phyloP scores from a whole-genome alignment of 202 grass and related monocot species.

The Panicum virgatum region DNA sequence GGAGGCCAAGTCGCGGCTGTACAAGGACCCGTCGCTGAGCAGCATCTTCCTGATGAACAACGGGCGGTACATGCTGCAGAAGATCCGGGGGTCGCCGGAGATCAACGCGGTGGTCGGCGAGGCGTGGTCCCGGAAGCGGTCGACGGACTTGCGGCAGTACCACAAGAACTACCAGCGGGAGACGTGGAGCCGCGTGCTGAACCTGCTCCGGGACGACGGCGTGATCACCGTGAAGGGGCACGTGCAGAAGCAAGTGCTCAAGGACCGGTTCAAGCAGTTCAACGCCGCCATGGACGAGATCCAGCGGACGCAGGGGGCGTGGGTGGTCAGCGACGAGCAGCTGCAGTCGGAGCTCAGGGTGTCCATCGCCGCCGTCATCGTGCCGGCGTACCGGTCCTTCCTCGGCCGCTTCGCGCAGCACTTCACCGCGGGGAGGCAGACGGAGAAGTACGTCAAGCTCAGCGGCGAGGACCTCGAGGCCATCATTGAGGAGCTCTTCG shows the following conservation, averaged over 20 bases:
- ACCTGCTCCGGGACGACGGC: slow-evolving; percentile 63
- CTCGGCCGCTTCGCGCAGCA: slow-evolving; percentile 62
- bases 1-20: slow-evolving; percentile 65
- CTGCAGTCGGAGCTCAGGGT: slow-evolving; percentile 92
- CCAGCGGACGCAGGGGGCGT: slow-evolving; percentile 69
- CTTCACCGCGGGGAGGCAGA: slow-evolving; percentile 60
- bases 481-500: slow-evolving; percentile 86
- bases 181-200: slow-evolving; percentile 77
- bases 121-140: slow-evolving; percentile 69
- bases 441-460: slow-evolving; percentile 87
- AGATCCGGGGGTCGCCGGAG: slow-evolving; percentile 81
- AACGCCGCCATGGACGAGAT: slow-evolving; percentile 87
- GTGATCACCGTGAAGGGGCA: slow-evolving; percentile 64
- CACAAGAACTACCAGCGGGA: slow-evolving; percentile 97
- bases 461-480: slow-evolving; percentile 73
- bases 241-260: slow-evolving; percentile 76
- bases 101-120: slow-evolving; percentile 66
- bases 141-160: slow-evolving; percentile 77
- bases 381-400: slow-evolving; percentile 87
- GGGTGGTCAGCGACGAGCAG: slow-evolving; percentile 87
- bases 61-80: slow-evolving; percentile 79
- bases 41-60: slow-evolving; percentile 97
- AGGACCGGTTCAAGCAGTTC: slow-evolving; percentile 90
- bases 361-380: slow-evolving; percentile 77
- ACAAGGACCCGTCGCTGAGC: slow-evolving; percentile 61